A percentile compares a stretch with the other conserved stretches of the same genome.
These are phyloP conservation scores for Cardamine resedifolia DNA, from an alignment of 345 rosid species.

Conservation along the genomic window DNA sequence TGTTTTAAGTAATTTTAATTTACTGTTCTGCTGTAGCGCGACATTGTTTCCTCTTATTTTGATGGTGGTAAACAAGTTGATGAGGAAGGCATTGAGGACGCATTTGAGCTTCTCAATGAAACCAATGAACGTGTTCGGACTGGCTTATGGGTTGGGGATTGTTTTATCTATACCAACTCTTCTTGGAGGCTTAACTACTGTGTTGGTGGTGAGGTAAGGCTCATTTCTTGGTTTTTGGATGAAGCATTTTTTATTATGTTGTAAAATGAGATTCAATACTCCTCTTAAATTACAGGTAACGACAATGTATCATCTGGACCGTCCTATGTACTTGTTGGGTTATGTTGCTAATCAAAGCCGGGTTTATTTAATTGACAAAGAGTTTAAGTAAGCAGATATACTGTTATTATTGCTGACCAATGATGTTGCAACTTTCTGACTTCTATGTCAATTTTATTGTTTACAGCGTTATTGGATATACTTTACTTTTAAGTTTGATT, in stretches of 20 bases:
- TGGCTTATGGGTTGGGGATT: constrained; percentile 97
- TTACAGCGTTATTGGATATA: constrained; percentile 75
- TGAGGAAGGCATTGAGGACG: constrained; percentile 97
- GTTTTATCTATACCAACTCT: constrained; percentile 93
- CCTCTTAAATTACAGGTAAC: constrained; percentile 58
- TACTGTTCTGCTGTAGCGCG: constrained; percentile 59
- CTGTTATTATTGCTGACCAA: constrained; percentile 1
- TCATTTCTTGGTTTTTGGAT: not conserved
- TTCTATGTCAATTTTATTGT: constrained; percentile 11
- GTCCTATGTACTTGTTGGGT: constrained; percentile 97
- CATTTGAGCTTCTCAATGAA: constrained; percentile 97
- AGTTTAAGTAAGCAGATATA: constrained; percentile 72
- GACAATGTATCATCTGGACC: constrained; percentile 98
- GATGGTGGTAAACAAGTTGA: constrained; percentile 85
- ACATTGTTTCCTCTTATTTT: constrained; percentile 68
- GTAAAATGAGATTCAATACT: not conserved
- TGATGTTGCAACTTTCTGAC: constrained; percentile 19
- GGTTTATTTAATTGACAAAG: constrained; percentile 93
- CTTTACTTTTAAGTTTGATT: constrained; percentile 78
- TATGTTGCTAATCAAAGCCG: constrained; percentile 95
- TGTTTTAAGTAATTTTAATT: constrained; percentile 9
- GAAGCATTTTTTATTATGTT: not conserved
- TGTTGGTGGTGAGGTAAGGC: constrained; percentile 93
- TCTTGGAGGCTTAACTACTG: constrained; percentile 98
- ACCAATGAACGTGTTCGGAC: constrained; percentile 95